Evolutionary conservation across 768 basidiomycete genomes (phyloP), one percentile per base, ranked within the genome.

Genomic region (Fistulinella prunicolor): DNA sequence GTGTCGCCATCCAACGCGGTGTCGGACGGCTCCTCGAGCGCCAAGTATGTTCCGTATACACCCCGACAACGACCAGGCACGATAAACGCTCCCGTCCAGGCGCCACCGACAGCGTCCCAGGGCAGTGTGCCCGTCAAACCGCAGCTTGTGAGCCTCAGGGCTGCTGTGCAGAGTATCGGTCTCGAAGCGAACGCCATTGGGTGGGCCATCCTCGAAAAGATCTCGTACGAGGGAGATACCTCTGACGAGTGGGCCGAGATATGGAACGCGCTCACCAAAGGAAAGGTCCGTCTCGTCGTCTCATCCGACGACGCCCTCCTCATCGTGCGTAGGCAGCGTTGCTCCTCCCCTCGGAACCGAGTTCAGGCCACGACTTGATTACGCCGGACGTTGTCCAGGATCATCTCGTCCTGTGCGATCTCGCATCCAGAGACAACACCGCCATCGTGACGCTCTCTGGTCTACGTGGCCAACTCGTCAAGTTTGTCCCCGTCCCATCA

Each of bases 401-500:
- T 59, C 95, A 99, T 62, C 66, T 95, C 47, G 70, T 81, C 24
- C 74, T 92, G 26, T 82, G 76, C 56, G 81, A 88, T 43, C 73
- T 73, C 14, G 70, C 77, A 1, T 69, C 74, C 20, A 62, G 58
- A 37, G 71, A 72, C 29, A 63, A 72, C 39, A 73, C 78, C 4
- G 76, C 78, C 26, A 65, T 92, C 12, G 76, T 92, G 4, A 91
- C 91, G 0, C 69, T 94, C 29, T 93, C 91, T 0, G 95, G 94
- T 5, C 69, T 97, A 22, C 73, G 94, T 19, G 94, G 91, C 6
- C 75, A 71, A 4, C 64, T 91, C 13, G 70, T 76, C 38, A 75
- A 77, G 85, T 89, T 68, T 49, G 80, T 70, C 41, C 70, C n/a
- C n/a, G n/a, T n/a, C n/a, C n/a, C n/a, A n/a, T n/a, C n/a, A n/a